A percentile compares a stretch with the other conserved stretches of the same genome.
phyloP scores from a whole-genome alignment of 805 yeast genomes.

The Nakazawaea ambrosiae region DNA sequence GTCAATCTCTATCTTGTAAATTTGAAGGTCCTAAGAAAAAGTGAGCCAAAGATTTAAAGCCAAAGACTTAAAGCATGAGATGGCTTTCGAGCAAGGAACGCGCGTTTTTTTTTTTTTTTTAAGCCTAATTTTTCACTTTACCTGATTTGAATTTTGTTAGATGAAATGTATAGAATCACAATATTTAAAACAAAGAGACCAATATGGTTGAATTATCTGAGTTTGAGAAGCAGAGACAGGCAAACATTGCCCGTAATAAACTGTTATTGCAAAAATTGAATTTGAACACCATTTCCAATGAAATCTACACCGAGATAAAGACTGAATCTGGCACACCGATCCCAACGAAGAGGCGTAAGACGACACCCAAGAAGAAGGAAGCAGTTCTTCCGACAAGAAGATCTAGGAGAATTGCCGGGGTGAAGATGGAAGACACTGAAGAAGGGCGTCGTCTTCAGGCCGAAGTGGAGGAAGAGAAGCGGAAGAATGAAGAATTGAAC shows the following conservation, averaged over 20 bases:
- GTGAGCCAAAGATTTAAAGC: too few relatives aligned
- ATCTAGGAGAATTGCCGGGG: constrained; percentile 75
- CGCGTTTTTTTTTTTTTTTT: too few relatives aligned
- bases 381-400: constrained; percentile 55
- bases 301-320: constrained; percentile 42
- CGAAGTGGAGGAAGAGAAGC: constrained; percentile 27
- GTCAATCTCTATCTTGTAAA: too few relatives aligned
- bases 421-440: constrained; percentile 45
- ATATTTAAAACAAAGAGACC: too few relatives aligned
- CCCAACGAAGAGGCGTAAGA: constrained; percentile 8
- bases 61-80: too few relatives aligned
- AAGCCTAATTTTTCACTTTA: too few relatives aligned
- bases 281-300: constrained; percentile 48
- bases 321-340: constrained; percentile 19
- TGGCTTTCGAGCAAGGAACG: too few relatives aligned
- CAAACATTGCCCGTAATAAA: constrained; percentile 78
- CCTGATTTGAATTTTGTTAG: too few relatives aligned
- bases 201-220: constrained; percentile 38
- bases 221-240: constrained; percentile 65
- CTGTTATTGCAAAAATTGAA: constrained; percentile 67
- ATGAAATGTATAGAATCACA: too few relatives aligned
- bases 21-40: too few relatives aligned
- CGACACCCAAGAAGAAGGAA: constrained; percentile 18
- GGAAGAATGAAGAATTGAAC: constrained; percentile 32
- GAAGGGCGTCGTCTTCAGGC: constrained; percentile 29